phyloP scores from a whole-genome alignment of 768 basidiomycete species.

The Dentipellis sp. region DNA sequence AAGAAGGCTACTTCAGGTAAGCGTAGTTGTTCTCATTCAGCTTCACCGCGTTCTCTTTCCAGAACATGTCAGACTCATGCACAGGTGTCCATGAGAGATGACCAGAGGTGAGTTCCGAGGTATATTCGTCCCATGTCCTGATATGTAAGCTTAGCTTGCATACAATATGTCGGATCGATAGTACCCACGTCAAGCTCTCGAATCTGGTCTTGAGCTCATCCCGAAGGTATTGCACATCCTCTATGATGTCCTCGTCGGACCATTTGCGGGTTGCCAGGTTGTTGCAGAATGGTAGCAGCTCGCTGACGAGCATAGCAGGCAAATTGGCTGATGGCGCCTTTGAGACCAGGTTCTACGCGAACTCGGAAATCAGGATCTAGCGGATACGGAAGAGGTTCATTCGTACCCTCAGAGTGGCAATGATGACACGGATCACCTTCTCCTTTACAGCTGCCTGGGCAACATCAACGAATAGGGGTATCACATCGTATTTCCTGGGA shows the following conservation, averaged over 20 bases:
- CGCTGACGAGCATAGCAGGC: conserved; percentile 85
- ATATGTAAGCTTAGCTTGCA: neutral
- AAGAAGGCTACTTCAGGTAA: conserved; percentile 59
- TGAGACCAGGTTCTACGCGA: conserved; percentile 70
- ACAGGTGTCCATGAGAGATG: conserved; percentile 94
- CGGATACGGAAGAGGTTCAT: too few relatives aligned
- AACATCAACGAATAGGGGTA: conserved; percentile 74
- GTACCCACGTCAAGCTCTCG: conserved; percentile 79
- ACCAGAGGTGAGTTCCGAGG: conserved; percentile 81
- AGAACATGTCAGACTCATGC: conserved; percentile 95
- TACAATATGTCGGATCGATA: neutral
- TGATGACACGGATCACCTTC: conserved; percentile 89
- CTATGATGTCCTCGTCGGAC: conserved; percentile 90
- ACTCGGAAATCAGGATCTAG: neutral
- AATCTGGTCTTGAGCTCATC: conserved; percentile 82
- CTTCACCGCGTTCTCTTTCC: conserved; percentile 89
- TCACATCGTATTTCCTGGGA: conserved; percentile 77
- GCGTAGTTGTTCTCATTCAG: conserved; percentile 80
- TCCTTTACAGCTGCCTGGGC: conserved; percentile 92
- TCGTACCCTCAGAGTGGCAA: conserved; percentile 81
- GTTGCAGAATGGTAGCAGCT: conserved; percentile 79
- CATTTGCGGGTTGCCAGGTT: conserved; percentile 80
- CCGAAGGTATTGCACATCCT: conserved; percentile 82
- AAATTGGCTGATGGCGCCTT: conserved; percentile 86
- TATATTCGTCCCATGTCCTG: conserved; percentile 96